These are phyloP conservation scores for Yamadazyma epiphylla DNA, from an alignment of 1,139 yeast genomes.

Conservation along the genomic window DNA sequence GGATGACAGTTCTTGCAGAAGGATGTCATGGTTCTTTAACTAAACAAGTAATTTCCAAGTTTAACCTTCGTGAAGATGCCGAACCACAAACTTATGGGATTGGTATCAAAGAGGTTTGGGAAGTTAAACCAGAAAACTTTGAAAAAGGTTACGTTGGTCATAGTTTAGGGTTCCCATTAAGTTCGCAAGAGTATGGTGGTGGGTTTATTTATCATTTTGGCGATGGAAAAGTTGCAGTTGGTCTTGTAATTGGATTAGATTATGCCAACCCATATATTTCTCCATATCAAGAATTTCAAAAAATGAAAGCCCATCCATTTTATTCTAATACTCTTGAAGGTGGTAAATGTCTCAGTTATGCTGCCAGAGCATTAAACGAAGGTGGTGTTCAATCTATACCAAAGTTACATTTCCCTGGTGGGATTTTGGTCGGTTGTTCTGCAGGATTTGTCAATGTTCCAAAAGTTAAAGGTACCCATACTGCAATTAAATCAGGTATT, in stretches of 20 bases:
- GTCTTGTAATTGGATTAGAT: conserved; percentile 88
- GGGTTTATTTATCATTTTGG: conserved; percentile 98
- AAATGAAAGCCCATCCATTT: conserved; percentile 87
- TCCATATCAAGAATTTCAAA: conserved; percentile 94
- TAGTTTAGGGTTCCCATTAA: conserved; percentile 84
- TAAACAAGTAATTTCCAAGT: conserved; percentile 70
- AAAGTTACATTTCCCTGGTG: conserved; percentile 88
- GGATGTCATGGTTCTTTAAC: conserved; percentile 96
- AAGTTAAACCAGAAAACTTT: conserved; percentile 82
- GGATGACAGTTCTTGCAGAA: conserved; percentile 85
- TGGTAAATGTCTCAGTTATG: conserved; percentile 90
- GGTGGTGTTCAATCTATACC: conserved; percentile 96
- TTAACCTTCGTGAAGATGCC: conserved; percentile 57
- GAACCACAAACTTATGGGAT: conserved; percentile 90
- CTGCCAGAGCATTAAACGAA: conserved; percentile 93
- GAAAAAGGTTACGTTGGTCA: conserved; percentile 82
- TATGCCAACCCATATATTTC: conserved; percentile 91
- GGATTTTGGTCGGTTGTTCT: conserved; percentile 87
- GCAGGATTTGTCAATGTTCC: conserved; percentile 98
- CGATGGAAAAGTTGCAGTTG: conserved; percentile 84
- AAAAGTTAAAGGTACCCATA: conserved; percentile 96
- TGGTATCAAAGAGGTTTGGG: conserved; percentile 97
- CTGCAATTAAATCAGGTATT: conserved; percentile 94
- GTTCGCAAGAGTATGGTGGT: conserved; percentile 80
- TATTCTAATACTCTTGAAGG: conserved; percentile 74